Base-by-base conservation (phyloP, 2,329 filamentous ascomycete species). In the Ascomycota sp. region DNA sequence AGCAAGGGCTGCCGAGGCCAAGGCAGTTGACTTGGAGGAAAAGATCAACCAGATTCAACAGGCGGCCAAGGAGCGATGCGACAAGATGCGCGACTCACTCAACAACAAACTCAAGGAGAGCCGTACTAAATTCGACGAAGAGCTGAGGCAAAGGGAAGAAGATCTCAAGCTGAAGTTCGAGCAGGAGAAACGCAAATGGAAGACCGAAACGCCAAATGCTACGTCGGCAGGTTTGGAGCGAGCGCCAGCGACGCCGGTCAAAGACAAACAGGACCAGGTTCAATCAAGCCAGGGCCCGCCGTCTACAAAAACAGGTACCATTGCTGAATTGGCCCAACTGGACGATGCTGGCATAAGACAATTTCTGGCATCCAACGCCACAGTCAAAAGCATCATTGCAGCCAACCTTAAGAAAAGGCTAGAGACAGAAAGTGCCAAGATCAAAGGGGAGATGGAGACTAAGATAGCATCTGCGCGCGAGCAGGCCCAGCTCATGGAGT, bases 91-190 rank as follows among this genome's bases (percentile, higher is more conserved):
- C 43, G 61, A 66, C 15, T 53, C 65, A 2, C 53, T 81, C 29
- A 75, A 73, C 41, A 72, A 69, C 44, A 81, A 77, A 45, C 59
- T 92, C 11, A 67, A 61, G 33, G 80, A 81, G 40, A 65, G 72
- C 27, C 65, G 63, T 38, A 50, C 59, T 30, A 56, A 61, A 35
- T 52, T 59, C 37, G 59, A 63, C 30, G 59, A 62, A 21, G 58
- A 65, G 34, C 58, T 56, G 32, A 68, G 68, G 42, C 59, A 62
- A 34, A 66, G 67, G 12, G 29, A 60, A 17, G 57, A 57, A 24
- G 57, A 65, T 26, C 48, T 61, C 27, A 66, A 67, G 38, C 49
- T 69, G 27, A 60, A 57, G 36, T 58, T 74, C 23, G 67, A 74
- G 40, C 73, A 73, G 40, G 69, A 75, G 45, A 65, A 65, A 40